Evolutionary conservation across 2,329 filamentous ascomycete species (phyloP).

Genomic region (Penicillium rolfsii): DNA sequence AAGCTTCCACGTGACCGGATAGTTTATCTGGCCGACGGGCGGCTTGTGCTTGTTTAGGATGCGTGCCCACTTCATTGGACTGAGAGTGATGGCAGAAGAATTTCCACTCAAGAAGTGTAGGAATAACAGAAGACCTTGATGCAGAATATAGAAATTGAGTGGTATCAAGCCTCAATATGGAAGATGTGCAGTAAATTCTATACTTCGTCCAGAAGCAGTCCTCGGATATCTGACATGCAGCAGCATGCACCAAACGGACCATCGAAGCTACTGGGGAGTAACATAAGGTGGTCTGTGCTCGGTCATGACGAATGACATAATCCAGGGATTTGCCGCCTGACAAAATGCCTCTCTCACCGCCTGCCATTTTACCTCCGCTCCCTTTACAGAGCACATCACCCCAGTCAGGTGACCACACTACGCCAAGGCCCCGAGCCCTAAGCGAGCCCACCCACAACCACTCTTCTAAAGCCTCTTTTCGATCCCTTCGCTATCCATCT

Average conservation of each 20-base stretch:
- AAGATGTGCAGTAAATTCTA: neutral
- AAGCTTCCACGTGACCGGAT: slow-evolving; percentile 17
- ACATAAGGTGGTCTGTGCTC: slow-evolving; percentile 2
- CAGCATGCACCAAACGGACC: neutral
- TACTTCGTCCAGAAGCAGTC: neutral
- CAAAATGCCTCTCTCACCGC: neutral
- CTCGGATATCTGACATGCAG: neutral
- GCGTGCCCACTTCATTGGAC: neutral
- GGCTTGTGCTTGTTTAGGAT: neutral
- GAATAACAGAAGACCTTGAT: neutral
- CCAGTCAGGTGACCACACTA: slow-evolving; percentile 35
- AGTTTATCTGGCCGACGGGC: slow-evolving; percentile 17
- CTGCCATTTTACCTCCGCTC: neutral
- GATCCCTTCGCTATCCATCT: slow-evolving; percentile 43
- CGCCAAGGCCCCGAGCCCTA: slow-evolving; percentile 40
- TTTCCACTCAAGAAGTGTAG: neutral
- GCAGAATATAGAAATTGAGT: neutral
- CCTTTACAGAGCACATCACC: neutral
- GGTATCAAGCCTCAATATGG: neutral
- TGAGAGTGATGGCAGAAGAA: neutral
- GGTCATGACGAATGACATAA: neutral
- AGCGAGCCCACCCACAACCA: slow-evolving; percentile 46
- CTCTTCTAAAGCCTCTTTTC: slow-evolving; percentile 39
- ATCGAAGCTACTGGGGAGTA: neutral
- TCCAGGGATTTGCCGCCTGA: neutral